These are phyloP conservation scores for Lactuca sativa DNA, from an alignment of 129 eudicot species.

Conservation along the genomic window DNA sequence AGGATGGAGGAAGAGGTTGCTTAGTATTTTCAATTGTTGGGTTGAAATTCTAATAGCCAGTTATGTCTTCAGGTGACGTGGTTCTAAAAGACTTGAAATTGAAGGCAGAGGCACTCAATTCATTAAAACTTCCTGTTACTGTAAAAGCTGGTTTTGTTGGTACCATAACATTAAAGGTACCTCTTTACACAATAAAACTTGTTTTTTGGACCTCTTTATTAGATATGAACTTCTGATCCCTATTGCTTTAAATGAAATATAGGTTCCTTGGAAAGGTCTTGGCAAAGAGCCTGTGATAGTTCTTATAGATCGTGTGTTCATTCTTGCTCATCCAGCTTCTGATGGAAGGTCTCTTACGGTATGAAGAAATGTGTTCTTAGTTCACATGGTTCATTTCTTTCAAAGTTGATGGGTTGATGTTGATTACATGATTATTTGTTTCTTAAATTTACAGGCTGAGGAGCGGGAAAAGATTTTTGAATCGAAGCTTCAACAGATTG, in stretches of 20 bases:
- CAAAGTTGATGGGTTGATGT: background rate
- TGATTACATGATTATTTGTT: slow-evolving; percentile 7
- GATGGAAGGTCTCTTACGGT: slow-evolving; percentile 86
- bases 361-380: slow-evolving; percentile 16
- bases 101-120: slow-evolving; percentile 93
- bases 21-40: background rate
- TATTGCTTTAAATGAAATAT: slow-evolving; percentile 16
- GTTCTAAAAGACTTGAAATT: slow-evolving; percentile 92
- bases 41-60: slow-evolving; percentile 13
- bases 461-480: slow-evolving; percentile 85
- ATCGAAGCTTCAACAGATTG: slow-evolving; percentile 90
- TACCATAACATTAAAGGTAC: slow-evolving; percentile 90
- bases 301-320: slow-evolving; percentile 87
- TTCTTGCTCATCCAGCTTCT: slow-evolving; percentile 87
- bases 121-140: slow-evolving; percentile 86
- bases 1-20: background rate
- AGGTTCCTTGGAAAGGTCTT: slow-evolving; percentile 99
- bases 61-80: slow-evolving; percentile 72
- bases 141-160: slow-evolving; percentile 97
- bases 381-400: slow-evolving; percentile 4
- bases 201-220: background rate
- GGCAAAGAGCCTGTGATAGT: slow-evolving; percentile 99
- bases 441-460: slow-evolving; percentile 52
- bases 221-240: background rate
- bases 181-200: background rate